A percentile compares a stretch with the other conserved stretches of the same genome.
These are phyloP conservation scores for Lepiota brunneoincarnata DNA, from an alignment of 768 basidiomycete genomes.

Conservation along the genomic window DNA sequence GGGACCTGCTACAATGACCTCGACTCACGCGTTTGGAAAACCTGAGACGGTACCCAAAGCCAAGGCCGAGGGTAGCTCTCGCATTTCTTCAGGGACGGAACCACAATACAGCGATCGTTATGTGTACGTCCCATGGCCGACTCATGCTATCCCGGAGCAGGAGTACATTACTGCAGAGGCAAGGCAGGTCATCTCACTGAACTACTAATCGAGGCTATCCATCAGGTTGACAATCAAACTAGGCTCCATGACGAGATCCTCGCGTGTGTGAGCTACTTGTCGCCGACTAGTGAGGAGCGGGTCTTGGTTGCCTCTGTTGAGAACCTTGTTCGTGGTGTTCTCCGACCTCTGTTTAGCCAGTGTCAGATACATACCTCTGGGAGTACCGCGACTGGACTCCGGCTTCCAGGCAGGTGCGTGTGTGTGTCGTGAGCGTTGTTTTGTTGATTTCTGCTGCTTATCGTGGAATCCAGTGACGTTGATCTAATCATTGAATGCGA, in stretches of 20 bases:
- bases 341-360: constrained; percentile 39
- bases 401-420: constrained; percentile 59
- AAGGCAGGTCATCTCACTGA: neutral
- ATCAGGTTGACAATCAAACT: neutral
- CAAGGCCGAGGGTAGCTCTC: too few species aligned
- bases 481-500: constrained; percentile 26
- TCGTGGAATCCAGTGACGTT: constrained; percentile 13
- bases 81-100: too few species aligned
- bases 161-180: neutral
- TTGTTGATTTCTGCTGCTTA: constrained; percentile 20
- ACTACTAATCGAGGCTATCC: neutral
- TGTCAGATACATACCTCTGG: constrained; percentile 57
- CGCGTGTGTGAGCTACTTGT: constrained; percentile 52
- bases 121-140: too few species aligned
- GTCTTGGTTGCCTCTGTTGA: constrained; percentile 45
- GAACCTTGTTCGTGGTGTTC: constrained; percentile 39
- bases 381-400: constrained; percentile 56
- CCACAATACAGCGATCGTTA: too few species aligned
- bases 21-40: too few species aligned
- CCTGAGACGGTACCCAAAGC: too few species aligned
- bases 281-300: constrained; percentile 51
- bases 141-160: too few species aligned
- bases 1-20: too few species aligned
- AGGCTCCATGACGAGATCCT: constrained; percentile 67
- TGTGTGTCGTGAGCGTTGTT: constrained; percentile 27